Base-by-base conservation (phyloP, 179 eudicot genomes). In the Carnegiea gigantea region DNA sequence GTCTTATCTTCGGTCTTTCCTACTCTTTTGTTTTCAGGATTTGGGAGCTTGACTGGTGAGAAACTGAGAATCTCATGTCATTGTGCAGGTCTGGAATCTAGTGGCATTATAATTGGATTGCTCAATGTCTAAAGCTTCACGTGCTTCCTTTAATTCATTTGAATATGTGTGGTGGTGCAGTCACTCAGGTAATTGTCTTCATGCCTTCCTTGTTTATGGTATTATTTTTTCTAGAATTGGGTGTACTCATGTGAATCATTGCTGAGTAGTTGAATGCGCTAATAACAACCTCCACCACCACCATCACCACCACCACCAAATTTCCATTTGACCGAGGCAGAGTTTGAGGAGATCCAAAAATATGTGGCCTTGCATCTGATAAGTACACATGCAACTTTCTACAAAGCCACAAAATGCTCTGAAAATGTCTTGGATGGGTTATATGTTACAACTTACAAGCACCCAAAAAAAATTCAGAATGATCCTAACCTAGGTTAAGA, bases 121-220 rank as follows among this genome's bases (percentile, higher is more conserved):
- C 83, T 70, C 71, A 46, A n/a, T 49, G 49, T 68, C 77, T 79
- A 46, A 78, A 38, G 43, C 77, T 71, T 30, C 33, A 76, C 20
- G 86, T 76, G 80, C 76, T 71, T 57, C 46, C 46, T 60, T 70
- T 1, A 68, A 30, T n/a, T 79, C 36, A 68, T 70, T 12, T 57
- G 65, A 70, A 44, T 23, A 54, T 54, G 76, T 78, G 40, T 71
- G 60, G 59, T 59, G 70, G 23, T 36, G 80, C 78, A 51, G 79
- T 33, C 36, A 59, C 74, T 80, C 83, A 70, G 83, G 83, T 80
- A 80, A 76, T 77, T 60, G 33, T 80, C 80, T 57, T 26, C 24
- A 26, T 75, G 78, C 78, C 71, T 57, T 79, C 57, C 20, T 62
- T 26, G 18, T 28, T 70, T 28, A 67, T 83, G 36, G 11, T 73